Percentiles rank a stretch among this genome's conserved stretches.
Evolutionary conservation across 116 monocot species (phyloP).

Genomic region (Cymodocea nodosa): DNA sequence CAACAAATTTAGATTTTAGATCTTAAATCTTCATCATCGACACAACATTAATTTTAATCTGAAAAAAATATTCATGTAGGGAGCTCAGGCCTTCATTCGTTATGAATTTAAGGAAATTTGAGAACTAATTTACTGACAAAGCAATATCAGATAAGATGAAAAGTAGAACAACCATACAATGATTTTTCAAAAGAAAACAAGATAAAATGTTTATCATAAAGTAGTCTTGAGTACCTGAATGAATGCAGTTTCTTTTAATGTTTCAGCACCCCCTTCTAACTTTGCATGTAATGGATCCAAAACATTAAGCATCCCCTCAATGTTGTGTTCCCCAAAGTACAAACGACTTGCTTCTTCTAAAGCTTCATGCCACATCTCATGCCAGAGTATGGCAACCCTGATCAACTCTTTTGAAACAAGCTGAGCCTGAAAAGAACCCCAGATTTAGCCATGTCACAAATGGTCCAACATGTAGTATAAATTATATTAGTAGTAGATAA

Average conservation of each 20-base stretch:
- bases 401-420: slow-evolving; percentile 98
- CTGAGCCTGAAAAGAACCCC: slow-evolving; percentile 50
- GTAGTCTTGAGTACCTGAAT: slow-evolving; percentile 48
- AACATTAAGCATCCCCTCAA: slow-evolving; percentile 88
- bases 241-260: slow-evolving; percentile 71
- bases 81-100: too few species aligned
- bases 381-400: slow-evolving; percentile 97
- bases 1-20: too few species aligned
- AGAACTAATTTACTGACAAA: too few species aligned
- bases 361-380: slow-evolving; percentile 99
- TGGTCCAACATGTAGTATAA: neutral
- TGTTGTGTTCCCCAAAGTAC: slow-evolving; percentile 96
- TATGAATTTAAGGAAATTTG: too few species aligned
- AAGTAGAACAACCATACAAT: too few species aligned
- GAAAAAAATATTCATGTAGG: too few species aligned
- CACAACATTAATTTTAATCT: too few species aligned
- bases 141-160: too few species aligned
- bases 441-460: neutral
- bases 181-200: neutral
- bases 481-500: neutral
- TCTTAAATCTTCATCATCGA: too few species aligned
- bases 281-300: slow-evolving; percentile 80
- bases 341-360: slow-evolving; percentile 97
- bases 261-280: slow-evolving; percentile 86
- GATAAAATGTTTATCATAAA: too few species aligned